Evolutionary conservation across 805 yeast genomes (phyloP).

Genomic region (Sugiyamaella americana): DNA sequence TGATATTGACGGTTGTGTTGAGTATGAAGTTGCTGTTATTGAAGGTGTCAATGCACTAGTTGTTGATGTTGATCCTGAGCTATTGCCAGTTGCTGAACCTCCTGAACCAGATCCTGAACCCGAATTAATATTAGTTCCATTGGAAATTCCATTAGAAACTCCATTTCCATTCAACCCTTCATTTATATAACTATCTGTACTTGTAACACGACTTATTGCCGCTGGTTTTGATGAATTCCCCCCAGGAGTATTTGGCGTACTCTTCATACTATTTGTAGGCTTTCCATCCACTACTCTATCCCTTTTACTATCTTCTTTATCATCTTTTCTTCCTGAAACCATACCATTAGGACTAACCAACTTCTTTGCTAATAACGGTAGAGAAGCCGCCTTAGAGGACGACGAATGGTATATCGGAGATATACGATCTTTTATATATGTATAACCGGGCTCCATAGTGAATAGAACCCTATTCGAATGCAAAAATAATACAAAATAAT

Average conservation of each 20-base stretch:
- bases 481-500: too few species aligned
- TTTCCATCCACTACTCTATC: too few species aligned
- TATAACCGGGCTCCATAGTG: constrained; percentile 1
- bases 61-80: too few species aligned
- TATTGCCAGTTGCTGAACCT: constrained; percentile 4
- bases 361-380: not conserved
- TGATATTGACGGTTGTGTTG: constrained; percentile 2
- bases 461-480: too few species aligned
- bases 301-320: not conserved
- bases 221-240: too few species aligned
- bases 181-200: not conserved
- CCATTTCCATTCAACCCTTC: not conserved
- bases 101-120: not conserved
- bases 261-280: not conserved
- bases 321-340: not conserved
- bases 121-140: not conserved
- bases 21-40: too few species aligned
- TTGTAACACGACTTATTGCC: too few species aligned
- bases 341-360: not conserved
- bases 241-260: too few species aligned
- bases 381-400: not conserved
- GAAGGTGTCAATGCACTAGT: too few species aligned
- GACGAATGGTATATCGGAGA: constrained; percentile 8
- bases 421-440: constrained; percentile 1
- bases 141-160: not conserved